A percentile compares a stretch with the other conserved stretches of the same genome.
phyloP scores from a whole-genome alignment of 179 eudicot genomes.

The Corrigiola litoralis region DNA sequence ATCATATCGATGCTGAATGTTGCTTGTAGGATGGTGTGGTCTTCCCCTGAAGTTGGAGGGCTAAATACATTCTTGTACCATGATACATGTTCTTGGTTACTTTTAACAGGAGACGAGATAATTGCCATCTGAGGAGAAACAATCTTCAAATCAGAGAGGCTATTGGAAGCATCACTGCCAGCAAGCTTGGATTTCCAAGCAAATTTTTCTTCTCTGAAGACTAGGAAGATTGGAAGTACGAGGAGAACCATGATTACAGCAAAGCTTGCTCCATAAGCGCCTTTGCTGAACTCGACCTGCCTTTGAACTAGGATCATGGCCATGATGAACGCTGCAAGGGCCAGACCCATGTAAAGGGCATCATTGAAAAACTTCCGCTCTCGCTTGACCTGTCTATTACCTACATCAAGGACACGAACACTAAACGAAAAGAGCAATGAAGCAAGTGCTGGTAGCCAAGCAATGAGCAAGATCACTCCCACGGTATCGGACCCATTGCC shows the following conservation, averaged over 20 bases:
- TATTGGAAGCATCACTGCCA: not conserved
- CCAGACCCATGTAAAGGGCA: conserved; percentile 21
- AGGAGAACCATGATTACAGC: conserved; percentile 17
- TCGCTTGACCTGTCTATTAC: conserved; percentile 15
- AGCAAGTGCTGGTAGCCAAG: conserved; percentile 31
- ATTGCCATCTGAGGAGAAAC: not conserved
- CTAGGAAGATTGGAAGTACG: conserved; percentile 19
- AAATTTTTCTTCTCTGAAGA: conserved; percentile 15
- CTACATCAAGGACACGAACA: conserved; percentile 21
- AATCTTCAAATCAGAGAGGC: conserved; percentile 10
- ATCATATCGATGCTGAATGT: conserved; percentile 31
- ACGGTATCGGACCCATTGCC: conserved; percentile 17
- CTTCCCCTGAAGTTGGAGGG: conserved; percentile 28
- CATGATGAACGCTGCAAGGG: conserved; percentile 22
- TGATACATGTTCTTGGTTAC: not conserved
- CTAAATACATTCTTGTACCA: conserved; percentile 20
- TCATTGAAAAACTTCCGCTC: conserved; percentile 26
- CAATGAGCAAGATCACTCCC: conserved; percentile 27
- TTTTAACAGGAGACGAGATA: not conserved
- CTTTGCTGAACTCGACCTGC: conserved; percentile 16
- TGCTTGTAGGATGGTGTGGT: conserved; percentile 31
- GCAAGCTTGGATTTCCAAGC: conserved; percentile 3
- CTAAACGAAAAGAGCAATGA: conserved; percentile 19
- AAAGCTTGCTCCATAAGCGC: conserved; percentile 19
- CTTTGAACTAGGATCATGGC: conserved; percentile 20